Evolutionary conservation across 441 rosid species (phyloP).

Genomic region (Gossypium lobatum): DNA sequence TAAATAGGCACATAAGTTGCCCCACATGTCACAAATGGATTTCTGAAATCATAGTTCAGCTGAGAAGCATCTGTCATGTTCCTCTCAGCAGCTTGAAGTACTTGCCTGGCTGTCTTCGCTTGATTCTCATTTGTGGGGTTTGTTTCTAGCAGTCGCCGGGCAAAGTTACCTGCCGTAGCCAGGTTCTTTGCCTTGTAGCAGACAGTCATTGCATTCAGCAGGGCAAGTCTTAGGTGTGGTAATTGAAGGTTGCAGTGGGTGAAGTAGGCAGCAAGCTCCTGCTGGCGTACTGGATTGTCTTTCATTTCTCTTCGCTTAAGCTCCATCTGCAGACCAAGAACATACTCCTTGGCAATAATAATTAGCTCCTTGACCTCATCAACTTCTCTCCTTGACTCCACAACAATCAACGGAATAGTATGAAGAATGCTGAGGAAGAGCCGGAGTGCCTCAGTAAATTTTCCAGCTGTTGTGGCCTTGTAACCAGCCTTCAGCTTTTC

Average conservation of each 20-base stretch:
- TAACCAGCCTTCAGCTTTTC: conserved; percentile 42
- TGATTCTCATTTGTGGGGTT: conserved; percentile 5
- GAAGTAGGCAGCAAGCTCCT: conserved; percentile 87
- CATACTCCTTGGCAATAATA: conserved; percentile 67
- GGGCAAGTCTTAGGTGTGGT: conserved; percentile 71
- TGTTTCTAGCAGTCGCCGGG: background rate
- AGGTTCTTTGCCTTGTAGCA: conserved; percentile 62
- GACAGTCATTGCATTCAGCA: conserved; percentile 59
- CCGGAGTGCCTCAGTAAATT: conserved; percentile 55
- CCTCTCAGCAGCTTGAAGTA: background rate
- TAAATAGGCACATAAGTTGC: conserved; percentile 7
- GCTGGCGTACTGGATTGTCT: conserved; percentile 25
- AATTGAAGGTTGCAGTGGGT: conserved; percentile 76
- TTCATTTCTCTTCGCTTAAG: conserved; percentile 57
- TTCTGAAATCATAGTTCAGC: conserved; percentile 1
- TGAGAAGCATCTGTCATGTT: conserved; percentile 3
- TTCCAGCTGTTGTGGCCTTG: conserved; percentile 73
- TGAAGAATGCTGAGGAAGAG: background rate
- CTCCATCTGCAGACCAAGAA: conserved; percentile 71
- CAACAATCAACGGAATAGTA: conserved; percentile 39
- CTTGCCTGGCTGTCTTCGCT: background rate
- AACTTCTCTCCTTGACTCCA: conserved; percentile 82
- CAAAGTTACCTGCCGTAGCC: background rate
- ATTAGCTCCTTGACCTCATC: conserved; percentile 86
- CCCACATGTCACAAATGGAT: background rate